These are phyloP conservation scores for Polychytrium aggregatum DNA, from an alignment of 192 early-diverging fungal species.

Conservation along the genomic window DNA sequence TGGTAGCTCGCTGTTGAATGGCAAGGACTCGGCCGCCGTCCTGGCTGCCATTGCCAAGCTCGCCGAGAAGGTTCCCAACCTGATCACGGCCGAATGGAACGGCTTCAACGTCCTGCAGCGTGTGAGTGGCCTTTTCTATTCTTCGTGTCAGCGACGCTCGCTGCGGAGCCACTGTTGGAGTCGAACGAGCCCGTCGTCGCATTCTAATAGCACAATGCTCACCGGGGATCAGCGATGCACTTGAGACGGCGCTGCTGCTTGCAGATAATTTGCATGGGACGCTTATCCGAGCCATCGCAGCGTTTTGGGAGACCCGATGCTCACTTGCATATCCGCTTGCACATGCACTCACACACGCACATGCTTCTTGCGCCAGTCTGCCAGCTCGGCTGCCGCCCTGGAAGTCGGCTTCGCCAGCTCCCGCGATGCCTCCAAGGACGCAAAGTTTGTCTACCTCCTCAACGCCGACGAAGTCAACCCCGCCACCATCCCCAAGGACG, in stretches of 20 bases:
- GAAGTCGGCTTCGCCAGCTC: slow-evolving; percentile 78
- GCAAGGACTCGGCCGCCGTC: slow-evolving; percentile 60
- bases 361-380: slow-evolving; percentile 58
- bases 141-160: no score
- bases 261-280: no score
- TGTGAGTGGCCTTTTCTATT: slow-evolving; percentile 41
- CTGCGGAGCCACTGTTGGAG: no score
- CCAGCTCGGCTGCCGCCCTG: slow-evolving; percentile 74
- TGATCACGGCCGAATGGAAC: slow-evolving; percentile 69
- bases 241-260: no score
- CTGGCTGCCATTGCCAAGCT: slow-evolving; percentile 67
- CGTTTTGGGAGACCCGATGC: no score
- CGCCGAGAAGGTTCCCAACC: slow-evolving; percentile 51
- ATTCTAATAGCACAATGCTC: no score
- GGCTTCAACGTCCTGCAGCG: slow-evolving; percentile 86
- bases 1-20: slow-evolving; percentile 68
- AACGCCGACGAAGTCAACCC: slow-evolving; percentile 78
- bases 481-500: slow-evolving; percentile 67
- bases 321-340: no score
- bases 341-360: no score
- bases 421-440: slow-evolving; percentile 23
- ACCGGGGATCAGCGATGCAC: no score
- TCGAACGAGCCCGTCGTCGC: no score
- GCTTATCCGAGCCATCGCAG: no score
- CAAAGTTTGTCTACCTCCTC: slow-evolving; percentile 83